Conservation (phyloP, 2,329 filamentous ascomycete genomes). For the Calonectria pseudoturangicola region DNA sequence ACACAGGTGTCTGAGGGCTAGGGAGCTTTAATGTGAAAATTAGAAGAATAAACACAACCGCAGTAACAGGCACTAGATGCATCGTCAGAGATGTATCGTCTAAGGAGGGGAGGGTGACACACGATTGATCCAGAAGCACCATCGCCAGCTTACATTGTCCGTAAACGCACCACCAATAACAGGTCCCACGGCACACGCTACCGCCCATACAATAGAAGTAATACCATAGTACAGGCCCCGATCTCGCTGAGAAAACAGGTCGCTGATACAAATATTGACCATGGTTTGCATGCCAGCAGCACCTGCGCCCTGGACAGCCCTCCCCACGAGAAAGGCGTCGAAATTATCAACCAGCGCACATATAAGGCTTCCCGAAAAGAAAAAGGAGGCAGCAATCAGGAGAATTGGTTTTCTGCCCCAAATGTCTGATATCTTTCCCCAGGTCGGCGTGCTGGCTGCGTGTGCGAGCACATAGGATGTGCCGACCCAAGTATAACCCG, state of each 20-base stretch:
- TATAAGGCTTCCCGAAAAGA: constrained; percentile 71
- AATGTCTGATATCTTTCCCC: constrained; percentile 78
- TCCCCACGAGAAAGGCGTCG: constrained; percentile 60
- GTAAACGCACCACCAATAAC: constrained; percentile 80
- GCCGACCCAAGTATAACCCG: constrained; percentile 87
- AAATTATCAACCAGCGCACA: constrained; percentile 68
- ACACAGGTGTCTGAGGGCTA: constrained; percentile 78
- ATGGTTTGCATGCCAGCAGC: constrained; percentile 71
- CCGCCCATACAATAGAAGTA: constrained; percentile 80
- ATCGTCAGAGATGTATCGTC: no score
- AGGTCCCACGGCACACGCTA: constrained; percentile 80
- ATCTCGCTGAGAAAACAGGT: constrained; percentile 67
- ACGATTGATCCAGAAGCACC: constrained; percentile 74
- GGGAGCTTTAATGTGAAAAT: constrained; percentile 80
- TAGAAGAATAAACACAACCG: constrained; percentile 74
- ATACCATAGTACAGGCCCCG: constrained; percentile 75
- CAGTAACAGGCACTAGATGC: constrained; percentile 67
- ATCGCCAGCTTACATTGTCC: constrained; percentile 69
- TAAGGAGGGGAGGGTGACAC: constrained; percentile 43
- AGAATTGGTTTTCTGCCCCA: constrained; percentile 74
- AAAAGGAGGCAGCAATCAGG: constrained; percentile 67
- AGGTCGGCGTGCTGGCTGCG: constrained; percentile 80
- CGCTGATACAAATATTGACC: constrained; percentile 72
- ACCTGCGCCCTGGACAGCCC: constrained; percentile 71
- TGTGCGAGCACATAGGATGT: constrained; percentile 82